A percentile compares a stretch with the other conserved stretches of the same genome.
Conservation (phyloP, 177 flowering plant genomes). For the Tripterygium wilfordii region DNA sequence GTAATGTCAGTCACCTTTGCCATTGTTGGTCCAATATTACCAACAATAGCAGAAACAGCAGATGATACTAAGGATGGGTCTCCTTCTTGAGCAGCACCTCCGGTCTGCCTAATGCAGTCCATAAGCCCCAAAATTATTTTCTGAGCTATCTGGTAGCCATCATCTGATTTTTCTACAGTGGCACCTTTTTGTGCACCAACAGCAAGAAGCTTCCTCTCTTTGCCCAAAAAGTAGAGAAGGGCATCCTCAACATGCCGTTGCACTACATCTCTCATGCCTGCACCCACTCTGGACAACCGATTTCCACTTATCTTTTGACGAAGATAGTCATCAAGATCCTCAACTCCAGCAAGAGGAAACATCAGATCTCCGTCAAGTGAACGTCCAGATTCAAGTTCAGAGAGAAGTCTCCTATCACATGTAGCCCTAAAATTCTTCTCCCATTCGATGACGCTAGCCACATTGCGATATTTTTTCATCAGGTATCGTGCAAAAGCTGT, state of each 20-base stretch:
- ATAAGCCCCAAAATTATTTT: slow-evolving; percentile 55
- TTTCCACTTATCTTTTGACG: slow-evolving; percentile 71
- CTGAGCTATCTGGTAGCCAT: slow-evolving; percentile 69
- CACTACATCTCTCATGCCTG: slow-evolving; percentile 80
- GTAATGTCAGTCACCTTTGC: slow-evolving; percentile 65
- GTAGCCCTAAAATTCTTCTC: slow-evolving; percentile 73
- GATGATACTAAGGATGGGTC: slow-evolving; percentile 83
- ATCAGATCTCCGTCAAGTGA: slow-evolving; percentile 61
- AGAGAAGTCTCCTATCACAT: slow-evolving; percentile 68
- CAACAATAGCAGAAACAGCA: slow-evolving; percentile 89
- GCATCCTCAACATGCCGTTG: slow-evolving; percentile 75
- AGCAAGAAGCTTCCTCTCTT: slow-evolving; percentile 63
- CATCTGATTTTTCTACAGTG: slow-evolving; percentile 66
- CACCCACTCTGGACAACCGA: slow-evolving; percentile 66
- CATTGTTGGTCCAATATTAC: slow-evolving; percentile 59
- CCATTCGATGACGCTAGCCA: slow-evolving; percentile 78
- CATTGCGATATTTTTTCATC: slow-evolving; percentile 65
- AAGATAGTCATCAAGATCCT: slow-evolving; percentile 75
- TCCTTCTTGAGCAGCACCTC: slow-evolving; percentile 93
- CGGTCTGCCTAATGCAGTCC: slow-evolving; percentile 86
- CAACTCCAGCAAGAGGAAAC: slow-evolving; percentile 65
- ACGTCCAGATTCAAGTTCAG: slow-evolving; percentile 87
- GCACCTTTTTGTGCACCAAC: slow-evolving; percentile 40
- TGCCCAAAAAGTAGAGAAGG: slow-evolving; percentile 41
- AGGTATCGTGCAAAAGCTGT: slow-evolving; percentile 59